phyloP scores from a whole-genome alignment of 2,329 filamentous ascomycete genomes.

The Colletotrichum sp. region DNA sequence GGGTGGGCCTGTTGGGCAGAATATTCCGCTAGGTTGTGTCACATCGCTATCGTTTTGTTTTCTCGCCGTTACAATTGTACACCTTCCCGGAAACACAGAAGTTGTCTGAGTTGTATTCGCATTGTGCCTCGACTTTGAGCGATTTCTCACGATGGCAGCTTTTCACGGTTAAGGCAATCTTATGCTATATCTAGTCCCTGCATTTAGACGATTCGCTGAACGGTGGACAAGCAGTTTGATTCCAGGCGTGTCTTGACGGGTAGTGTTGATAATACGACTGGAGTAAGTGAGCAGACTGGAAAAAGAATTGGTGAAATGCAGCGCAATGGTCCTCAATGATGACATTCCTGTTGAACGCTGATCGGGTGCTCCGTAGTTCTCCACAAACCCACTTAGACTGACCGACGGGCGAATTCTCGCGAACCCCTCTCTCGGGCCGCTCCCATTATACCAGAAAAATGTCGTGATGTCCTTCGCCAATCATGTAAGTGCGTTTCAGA shows the following conservation, averaged over 20 bases:
- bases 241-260: background rate
- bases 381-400: background rate
- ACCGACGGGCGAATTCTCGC: background rate
- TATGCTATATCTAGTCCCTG: background rate
- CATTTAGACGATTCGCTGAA: background rate
- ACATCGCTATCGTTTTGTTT: background rate
- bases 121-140: background rate
- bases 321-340: background rate
- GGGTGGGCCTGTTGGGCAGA: background rate
- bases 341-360: background rate
- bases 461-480: background rate
- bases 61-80: fast-evolving
- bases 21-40: background rate
- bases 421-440: background rate
- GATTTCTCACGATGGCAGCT: fast-evolving
- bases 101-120: fast-evolving
- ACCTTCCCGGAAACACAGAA: background rate
- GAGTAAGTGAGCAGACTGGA: background rate
- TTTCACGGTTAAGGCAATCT: fast-evolving
- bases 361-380: background rate
- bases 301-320: background rate
- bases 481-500: background rate
- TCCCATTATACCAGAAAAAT: background rate
- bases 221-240: fast-evolving
- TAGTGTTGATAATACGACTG: background rate